Conservation (phyloP, 345 rosid species). For the Camelina hispida region DNA sequence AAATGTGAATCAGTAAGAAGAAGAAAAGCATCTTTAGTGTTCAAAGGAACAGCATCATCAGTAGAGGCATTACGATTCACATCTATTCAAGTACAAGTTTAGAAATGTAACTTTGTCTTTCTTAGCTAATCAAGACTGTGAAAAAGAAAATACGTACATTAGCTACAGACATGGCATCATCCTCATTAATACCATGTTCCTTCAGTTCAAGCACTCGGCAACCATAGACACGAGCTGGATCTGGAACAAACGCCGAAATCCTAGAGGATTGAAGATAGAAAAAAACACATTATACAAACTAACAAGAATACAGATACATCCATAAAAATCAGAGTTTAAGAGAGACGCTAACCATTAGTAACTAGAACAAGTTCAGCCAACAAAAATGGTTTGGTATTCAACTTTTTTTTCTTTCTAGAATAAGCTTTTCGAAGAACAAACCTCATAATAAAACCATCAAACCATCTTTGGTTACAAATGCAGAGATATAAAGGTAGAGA, state of each 20-base stretch:
- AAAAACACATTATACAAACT: not conserved
- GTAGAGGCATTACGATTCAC: not conserved
- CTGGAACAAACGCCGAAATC: conserved; percentile 64
- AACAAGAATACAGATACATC: not conserved
- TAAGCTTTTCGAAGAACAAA: conserved; percentile 14
- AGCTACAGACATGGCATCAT: conserved; percentile 76
- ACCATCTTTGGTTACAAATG: not conserved
- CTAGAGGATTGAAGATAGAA: conserved; percentile 46
- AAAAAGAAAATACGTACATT: conserved; percentile 54
- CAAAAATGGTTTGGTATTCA: not conserved
- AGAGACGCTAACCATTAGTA: conserved; percentile 1
- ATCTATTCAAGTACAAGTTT: not conserved
- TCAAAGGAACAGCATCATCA: not conserved
- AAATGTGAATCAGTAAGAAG: conserved; percentile 16
- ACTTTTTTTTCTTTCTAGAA: not conserved
- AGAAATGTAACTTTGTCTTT: not conserved
- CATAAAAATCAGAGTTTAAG: not conserved
- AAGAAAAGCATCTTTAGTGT: not conserved
- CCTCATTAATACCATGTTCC: conserved; percentile 74
- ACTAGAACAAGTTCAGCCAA: not conserved
- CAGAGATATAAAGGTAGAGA: conserved; percentile 18
- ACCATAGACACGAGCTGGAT: conserved; percentile 79
- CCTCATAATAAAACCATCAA: not conserved
- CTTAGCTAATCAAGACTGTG: not conserved
- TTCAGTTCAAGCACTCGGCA: conserved; percentile 77